A percentile compares a stretch with the other conserved stretches of the same genome.
Conservation (phyloP, 345 rosid species). For the Moricandia arvensis region DNA sequence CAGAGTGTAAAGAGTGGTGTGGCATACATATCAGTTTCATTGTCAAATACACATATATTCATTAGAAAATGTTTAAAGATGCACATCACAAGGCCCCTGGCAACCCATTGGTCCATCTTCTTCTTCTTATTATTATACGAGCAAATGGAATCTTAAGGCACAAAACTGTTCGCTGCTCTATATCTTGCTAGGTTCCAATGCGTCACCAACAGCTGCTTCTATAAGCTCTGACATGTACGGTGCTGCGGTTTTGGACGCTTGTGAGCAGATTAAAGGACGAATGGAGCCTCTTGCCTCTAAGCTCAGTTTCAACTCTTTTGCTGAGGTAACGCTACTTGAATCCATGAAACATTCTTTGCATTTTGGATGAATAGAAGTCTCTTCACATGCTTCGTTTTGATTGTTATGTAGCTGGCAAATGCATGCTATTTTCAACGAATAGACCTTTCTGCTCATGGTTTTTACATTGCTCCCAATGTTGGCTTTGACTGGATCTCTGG, state of each 20-base stretch:
- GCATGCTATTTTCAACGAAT: conserved; percentile 72
- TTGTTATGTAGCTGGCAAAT: conserved; percentile 1
- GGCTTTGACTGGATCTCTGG: conserved; percentile 84
- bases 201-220: conserved; percentile 97
- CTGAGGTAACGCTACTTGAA: conserved; percentile 48
- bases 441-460: conserved; percentile 95
- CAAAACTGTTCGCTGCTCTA: background rate
- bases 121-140: too few species aligned
- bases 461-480: conserved; percentile 73
- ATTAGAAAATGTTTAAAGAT: too few species aligned
- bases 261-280: conserved; percentile 84
- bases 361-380: too few species aligned
- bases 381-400: background rate
- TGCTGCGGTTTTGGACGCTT: conserved; percentile 92
- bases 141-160: too few species aligned
- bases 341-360: too few species aligned
- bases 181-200: conserved; percentile 77
- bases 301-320: conserved; percentile 65
- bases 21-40: too few species aligned
- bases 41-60: too few species aligned
- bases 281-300: conserved; percentile 88
- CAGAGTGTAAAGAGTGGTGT: too few species aligned
- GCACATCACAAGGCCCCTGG: too few species aligned
- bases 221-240: conserved; percentile 98
- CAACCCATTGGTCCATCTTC: too few species aligned